Conservation (phyloP, 768 basidiomycete species). For the Termitomyces titanicus region DNA sequence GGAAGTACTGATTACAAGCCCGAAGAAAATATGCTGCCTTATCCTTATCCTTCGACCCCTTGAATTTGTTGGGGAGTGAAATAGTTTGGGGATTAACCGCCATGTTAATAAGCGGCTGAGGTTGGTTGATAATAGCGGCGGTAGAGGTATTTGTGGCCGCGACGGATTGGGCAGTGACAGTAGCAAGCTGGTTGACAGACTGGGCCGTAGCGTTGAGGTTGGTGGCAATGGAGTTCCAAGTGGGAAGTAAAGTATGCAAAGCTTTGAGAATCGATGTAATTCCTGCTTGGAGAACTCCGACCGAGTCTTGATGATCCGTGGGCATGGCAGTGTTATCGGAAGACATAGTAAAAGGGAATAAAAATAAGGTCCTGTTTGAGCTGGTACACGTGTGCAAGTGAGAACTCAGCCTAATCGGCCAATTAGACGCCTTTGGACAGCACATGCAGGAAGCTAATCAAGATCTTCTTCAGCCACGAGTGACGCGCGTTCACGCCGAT, state of each 20-base stretch:
- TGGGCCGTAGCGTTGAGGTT: background rate
- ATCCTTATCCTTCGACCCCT: slow-evolving; percentile 1
- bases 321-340: no score
- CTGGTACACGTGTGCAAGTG: background rate
- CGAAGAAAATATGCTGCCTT: slow-evolving; percentile 1
- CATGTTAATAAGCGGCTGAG: background rate
- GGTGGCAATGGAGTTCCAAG: background rate
- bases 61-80: background rate
- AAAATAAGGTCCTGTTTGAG: background rate
- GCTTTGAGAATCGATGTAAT: background rate
- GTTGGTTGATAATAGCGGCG: background rate
- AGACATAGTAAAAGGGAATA: background rate
- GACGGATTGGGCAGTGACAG: background rate
- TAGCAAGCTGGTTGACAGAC: background rate
- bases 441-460: background rate
- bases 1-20: background rate
- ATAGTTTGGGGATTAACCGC: background rate
- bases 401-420: background rate
- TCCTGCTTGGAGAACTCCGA: background rate
- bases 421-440: background rate
- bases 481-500: background rate
- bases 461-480: background rate
- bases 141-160: background rate
- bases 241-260: background rate
- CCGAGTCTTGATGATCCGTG: background rate